A percentile compares a stretch with the other conserved stretches of the same genome.
Evolutionary conservation across 352 stramenopile species (phyloP).

Genomic region (Lagenidium sp.): DNA sequence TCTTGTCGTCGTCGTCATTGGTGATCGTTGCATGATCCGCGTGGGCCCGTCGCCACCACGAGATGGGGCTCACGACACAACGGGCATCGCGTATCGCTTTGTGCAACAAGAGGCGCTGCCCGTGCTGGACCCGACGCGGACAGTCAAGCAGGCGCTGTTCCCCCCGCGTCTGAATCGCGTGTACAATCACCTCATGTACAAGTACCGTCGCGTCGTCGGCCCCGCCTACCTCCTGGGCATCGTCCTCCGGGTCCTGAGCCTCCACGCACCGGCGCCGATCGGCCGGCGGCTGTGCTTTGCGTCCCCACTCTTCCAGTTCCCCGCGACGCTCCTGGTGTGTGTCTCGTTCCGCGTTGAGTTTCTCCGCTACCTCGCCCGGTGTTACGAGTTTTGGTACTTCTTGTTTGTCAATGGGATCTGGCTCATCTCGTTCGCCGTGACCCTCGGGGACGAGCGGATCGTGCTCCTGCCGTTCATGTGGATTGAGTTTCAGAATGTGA

Average conservation of each 20-base stretch:
- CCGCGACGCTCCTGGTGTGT: background rate
- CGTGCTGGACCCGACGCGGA: constrained; percentile 2
- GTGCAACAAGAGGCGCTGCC: constrained; percentile 2
- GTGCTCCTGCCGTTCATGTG: constrained; percentile 9
- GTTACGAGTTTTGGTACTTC: constrained; percentile 15
- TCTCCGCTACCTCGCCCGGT: background rate
- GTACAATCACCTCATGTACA: background rate
- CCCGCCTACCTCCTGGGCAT: constrained; percentile 3
- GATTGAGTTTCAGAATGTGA: constrained; percentile 6
- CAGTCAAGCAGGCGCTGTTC: constrained; percentile 5
- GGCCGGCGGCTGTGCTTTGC: background rate
- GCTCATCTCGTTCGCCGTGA: background rate
- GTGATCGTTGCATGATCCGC: too few species aligned
- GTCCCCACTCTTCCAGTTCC: constrained; percentile 4
- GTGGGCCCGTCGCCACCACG: too few species aligned
- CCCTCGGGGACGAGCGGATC: constrained; percentile 4
- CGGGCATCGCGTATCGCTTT: too few species aligned
- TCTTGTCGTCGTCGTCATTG: too few species aligned
- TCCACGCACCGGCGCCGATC: background rate
- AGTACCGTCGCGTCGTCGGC: background rate
- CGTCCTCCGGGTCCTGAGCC: background rate
- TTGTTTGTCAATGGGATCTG: constrained; percentile 6
- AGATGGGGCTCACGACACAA: too few species aligned
- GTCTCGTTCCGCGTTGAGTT: constrained; percentile 7
- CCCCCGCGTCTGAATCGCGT: background rate